A percentile compares a stretch with the other conserved stretches of the same genome.
These are phyloP conservation scores for Senna tora DNA, from an alignment of 306 rosid species.

Conservation along the genomic window DNA sequence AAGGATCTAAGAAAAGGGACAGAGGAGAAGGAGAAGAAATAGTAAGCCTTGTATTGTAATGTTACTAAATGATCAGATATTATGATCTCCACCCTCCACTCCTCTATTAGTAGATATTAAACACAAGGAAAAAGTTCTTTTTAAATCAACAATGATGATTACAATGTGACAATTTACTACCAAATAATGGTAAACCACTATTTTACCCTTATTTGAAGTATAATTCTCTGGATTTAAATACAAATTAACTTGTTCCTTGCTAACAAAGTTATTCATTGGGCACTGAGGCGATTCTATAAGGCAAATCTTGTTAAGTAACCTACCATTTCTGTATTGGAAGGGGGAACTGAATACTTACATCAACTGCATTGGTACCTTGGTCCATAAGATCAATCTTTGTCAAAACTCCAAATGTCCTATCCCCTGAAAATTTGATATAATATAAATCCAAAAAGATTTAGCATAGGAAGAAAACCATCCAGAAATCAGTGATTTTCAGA, in stretches of 20 bases:
- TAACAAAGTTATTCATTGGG: neutral
- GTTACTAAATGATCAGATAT: constrained; percentile 4
- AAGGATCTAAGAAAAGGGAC: constrained; percentile 41
- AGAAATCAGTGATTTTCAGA: constrained; percentile 24
- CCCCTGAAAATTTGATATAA: constrained; percentile 57
- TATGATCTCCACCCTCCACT: constrained; percentile 10
- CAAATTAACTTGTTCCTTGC: constrained; percentile 4
- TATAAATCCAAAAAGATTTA: neutral
- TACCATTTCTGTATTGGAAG: constrained; percentile 28
- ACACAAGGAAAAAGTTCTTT: constrained; percentile 17
- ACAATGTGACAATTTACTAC: neutral
- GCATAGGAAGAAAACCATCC: constrained; percentile 20
- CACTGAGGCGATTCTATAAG: constrained; percentile 3
- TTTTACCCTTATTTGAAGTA: neutral
- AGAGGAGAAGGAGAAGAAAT: constrained; percentile 1
- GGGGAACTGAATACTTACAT: constrained; percentile 61
- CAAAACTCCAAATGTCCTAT: constrained; percentile 93
- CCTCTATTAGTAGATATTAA: constrained; percentile 11
- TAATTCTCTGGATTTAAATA: neutral
- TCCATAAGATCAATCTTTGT: constrained; percentile 99
- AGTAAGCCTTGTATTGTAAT: constrained; percentile 5
- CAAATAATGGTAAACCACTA: constrained; percentile 19
- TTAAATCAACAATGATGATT: constrained; percentile 26
- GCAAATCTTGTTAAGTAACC: constrained; percentile 11
- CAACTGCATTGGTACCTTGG: constrained; percentile 97